Conservation (phyloP, 495 filamentous ascomycete genomes). For the Tuber umbilicatum region DNA sequence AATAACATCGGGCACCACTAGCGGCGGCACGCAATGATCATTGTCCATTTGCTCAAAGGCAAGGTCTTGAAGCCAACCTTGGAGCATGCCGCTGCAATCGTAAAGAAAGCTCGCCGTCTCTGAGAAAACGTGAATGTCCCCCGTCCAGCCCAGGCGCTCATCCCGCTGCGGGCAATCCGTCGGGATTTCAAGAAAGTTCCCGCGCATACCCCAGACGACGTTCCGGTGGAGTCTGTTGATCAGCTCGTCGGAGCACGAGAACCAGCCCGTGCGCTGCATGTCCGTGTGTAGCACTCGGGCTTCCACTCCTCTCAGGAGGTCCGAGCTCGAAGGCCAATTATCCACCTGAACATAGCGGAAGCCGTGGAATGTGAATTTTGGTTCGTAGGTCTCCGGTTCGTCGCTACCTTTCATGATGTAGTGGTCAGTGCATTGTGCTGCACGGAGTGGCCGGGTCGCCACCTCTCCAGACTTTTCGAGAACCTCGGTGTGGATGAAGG, state of each 20-base stretch:
- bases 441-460: constrained; percentile 48
- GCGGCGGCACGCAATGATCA: constrained; percentile 40
- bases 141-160: constrained; percentile 54
- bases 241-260: constrained; percentile 48
- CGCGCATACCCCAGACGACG: constrained; percentile 50
- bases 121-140: constrained; percentile 50
- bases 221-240: constrained; percentile 51
- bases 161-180: constrained; percentile 55
- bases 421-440: constrained; percentile 47
- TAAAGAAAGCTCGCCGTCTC: constrained; percentile 51
- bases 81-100: constrained; percentile 49
- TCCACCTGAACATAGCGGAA: constrained; percentile 52
- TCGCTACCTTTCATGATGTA: constrained; percentile 43
- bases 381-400: constrained; percentile 42
- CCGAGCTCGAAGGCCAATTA: constrained; percentile 44
- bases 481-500: constrained; percentile 51
- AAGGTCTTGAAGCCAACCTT: constrained; percentile 49
- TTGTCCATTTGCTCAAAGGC: constrained; percentile 44
- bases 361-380: constrained; percentile 53
- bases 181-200: constrained; percentile 52
- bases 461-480: constrained; percentile 49
- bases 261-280: constrained; percentile 48
- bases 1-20: constrained; percentile 47
- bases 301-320: constrained; percentile 41
- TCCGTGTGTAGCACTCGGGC: constrained; percentile 51